Evolutionary conservation across 148 eudicot species (phyloP).

Genomic region (Amaranthus cruentus): DNA sequence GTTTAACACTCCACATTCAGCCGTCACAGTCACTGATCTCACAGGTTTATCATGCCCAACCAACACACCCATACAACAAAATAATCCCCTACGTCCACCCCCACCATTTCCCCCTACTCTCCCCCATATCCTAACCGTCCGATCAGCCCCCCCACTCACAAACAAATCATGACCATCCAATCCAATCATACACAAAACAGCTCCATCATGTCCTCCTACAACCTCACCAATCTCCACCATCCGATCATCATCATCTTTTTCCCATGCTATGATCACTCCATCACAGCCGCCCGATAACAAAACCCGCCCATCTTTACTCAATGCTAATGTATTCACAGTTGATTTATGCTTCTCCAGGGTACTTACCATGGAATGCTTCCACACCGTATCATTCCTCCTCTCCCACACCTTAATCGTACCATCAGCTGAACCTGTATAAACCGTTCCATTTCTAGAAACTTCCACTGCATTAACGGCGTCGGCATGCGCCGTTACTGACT

Average conservation of each 20-base stretch:
- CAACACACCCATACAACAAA: conserved; percentile 32
- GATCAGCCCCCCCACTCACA: conserved; percentile 39
- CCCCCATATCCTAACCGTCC: conserved; percentile 37
- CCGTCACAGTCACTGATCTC: conserved; percentile 28
- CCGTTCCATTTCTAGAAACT: conserved; percentile 19
- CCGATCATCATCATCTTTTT: conserved; percentile 19
- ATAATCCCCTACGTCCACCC: conserved; percentile 1
- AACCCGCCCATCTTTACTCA: conserved; percentile 26
- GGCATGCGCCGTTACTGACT: conserved; percentile 35
- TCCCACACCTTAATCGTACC: conserved; percentile 33
- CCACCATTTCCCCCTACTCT: conserved; percentile 3
- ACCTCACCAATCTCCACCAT: conserved; percentile 25
- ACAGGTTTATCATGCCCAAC: conserved; percentile 37
- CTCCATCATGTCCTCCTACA: conserved; percentile 27
- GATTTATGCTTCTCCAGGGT: conserved; percentile 25
- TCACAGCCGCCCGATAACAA: conserved; percentile 37
- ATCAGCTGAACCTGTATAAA: conserved; percentile 38
- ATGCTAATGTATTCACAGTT: conserved; percentile 36
- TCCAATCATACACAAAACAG: conserved; percentile 32
- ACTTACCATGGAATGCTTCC: conserved; percentile 14
- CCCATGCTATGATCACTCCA: conserved; percentile 30
- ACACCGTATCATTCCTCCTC: conserved; percentile 3
- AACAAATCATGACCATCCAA: conserved; percentile 26
- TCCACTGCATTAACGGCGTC: conserved; percentile 38
- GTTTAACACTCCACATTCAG: neutral